Base-by-base conservation (phyloP, 2,329 filamentous ascomycete species). In the Coniochaeta sp. region DNA sequence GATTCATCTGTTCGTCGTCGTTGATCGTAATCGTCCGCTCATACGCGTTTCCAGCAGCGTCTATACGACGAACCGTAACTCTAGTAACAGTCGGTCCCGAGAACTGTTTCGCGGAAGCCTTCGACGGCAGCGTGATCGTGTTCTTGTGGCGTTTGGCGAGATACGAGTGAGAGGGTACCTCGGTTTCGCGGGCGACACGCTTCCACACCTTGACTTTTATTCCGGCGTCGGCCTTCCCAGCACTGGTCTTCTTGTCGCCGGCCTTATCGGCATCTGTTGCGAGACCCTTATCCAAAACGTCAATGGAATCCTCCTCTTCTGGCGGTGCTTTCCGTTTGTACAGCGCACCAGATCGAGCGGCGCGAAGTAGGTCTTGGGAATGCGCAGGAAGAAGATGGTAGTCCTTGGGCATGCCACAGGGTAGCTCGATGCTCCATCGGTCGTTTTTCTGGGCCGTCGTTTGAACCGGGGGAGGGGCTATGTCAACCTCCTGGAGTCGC, bases 371-470 rank as follows among this genome's bases (percentile, higher is more conserved):
- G 57, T 91, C 88, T 62, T 94, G 88, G 50, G 86, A 92, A 65
- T 91, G 87, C 1, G 85, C 79, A 0, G 88, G 81, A 9, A 96
- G 74, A 28, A 95, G 76, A 53, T 87, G 80, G 27, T 83, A 88
- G 65, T 96, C 92, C 61, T 88, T 87, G 33, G 92, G 92, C 89
- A 96, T 92, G 42, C 81, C 82, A 56, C 81, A 76, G 3, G 89
- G 85, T 16, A 90, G 78, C 63, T 96, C 91, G 47, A 76, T 64
- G n/a, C 83, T 85, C 81, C 87, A 92, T 50, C 81, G 75, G 64
- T 87, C 81, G 61, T 83, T 82, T 58, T 78, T 78, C 55, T 83
- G 75, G 30, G 71, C 75, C 26, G 77, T 82, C 60, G 91, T 86
- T 56, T 82, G 74, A 32, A 81, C 77, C 9, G 78, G 73, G 12